These are phyloP conservation scores for Exophiala phaeomuriformis DNA, from an alignment of 2,329 filamentous ascomycete genomes.

Conservation along the genomic window DNA sequence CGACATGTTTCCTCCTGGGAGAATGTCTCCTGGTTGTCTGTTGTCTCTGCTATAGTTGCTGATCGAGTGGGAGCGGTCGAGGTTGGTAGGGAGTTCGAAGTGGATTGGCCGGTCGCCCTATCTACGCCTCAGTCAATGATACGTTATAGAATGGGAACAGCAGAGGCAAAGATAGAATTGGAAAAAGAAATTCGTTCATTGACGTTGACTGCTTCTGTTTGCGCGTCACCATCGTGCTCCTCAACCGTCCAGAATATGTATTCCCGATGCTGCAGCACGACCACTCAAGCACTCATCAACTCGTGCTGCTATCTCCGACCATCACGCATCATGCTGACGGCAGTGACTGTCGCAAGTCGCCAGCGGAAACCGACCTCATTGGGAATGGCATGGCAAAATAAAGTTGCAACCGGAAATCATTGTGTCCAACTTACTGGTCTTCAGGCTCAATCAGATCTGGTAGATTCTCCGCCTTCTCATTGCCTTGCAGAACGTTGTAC, in stretches of 20 bases:
- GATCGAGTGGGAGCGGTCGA: background rate
- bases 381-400: background rate
- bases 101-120: slow-evolving; percentile 3
- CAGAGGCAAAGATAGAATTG: background rate
- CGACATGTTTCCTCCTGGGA: background rate
- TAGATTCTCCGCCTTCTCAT: slow-evolving; percentile 71
- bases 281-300: background rate
- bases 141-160: background rate
- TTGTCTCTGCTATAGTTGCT: background rate
- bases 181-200: background rate
- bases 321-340: slow-evolving; percentile 17
- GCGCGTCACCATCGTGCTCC: background rate
- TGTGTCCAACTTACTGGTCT: slow-evolving; percentile 20
- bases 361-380: background rate
- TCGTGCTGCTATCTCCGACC: slow-evolving; percentile 1
- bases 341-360: background rate
- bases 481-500: slow-evolving; percentile 69
- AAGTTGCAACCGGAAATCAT: background rate
- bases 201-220: slow-evolving; percentile 1
- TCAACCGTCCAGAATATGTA: background rate
- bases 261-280: background rate
- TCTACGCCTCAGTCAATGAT: slow-evolving; percentile 12
- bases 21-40: background rate
- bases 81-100: background rate
- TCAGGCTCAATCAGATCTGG: slow-evolving; percentile 56